Base-by-base conservation (phyloP, 192 early-diverging fungal genomes). In the Mycoemilia scoparia region DNA sequence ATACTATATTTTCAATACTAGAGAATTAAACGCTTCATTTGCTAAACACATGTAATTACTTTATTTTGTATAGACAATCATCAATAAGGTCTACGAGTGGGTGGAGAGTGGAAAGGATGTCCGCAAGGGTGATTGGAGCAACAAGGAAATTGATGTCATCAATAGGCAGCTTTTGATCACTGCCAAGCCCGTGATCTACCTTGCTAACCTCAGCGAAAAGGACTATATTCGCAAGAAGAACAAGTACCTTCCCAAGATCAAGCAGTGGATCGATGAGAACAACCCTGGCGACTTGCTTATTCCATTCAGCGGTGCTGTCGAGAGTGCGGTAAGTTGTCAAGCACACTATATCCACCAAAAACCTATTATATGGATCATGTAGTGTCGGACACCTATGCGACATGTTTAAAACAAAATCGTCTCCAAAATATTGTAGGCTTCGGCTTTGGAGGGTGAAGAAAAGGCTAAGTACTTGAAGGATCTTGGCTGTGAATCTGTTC, bases 221-320 rank as follows among this genome's bases (percentile, higher is more conserved):
- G 90, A 96, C 47, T 98, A 76, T 42, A 49, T 81, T 22, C 72
- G 85, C 43, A 90, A 86, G 62, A 96, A 95, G 73, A 92, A 92
- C 71, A 84, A 82, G 73, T 87, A 75, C 57, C 61, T 91, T 29
- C 65, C 74, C 28, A 69, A 84, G 57, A 88, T 96, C 49, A 83
- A 93, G 59, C 60, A 67, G 36, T 95, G 88, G 87, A 71, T 98
- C 36, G 80, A 95, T 45, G 70, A 81, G 48, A 73, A 87, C 53
- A 82, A 87, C 58, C 76, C 82, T 10, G 82, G 85, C 12, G 87
- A 89, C 57, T 41, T 77, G 35, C 58, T 92, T 38, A 87, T 98
- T 37, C 91, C 91, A 28, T 89, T 82, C 68, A 86, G 84, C 35
- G 87, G 77, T 22, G 63, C 54, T 5, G 66, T 87, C 19, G 93